Base-by-base conservation (phyloP, 169 alveolate species). In the Plasmodium cynomolgi region DNA sequence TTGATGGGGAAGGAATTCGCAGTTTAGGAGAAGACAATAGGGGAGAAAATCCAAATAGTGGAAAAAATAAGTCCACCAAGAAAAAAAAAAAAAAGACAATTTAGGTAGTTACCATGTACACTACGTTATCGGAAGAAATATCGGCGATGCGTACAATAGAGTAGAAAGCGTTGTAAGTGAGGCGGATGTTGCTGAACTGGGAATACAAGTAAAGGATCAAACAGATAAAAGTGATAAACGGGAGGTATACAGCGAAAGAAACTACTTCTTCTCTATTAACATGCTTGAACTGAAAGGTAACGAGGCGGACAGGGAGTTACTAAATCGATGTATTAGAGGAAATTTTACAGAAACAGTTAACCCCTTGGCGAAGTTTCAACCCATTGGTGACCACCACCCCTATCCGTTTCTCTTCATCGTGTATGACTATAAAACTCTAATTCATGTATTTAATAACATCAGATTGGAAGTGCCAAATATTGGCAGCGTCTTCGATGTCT, bases 341-440 rank as follows among this genome's bases (percentile, higher is more conserved):
- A 54, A 75, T 47, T 29, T 75, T n/a, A 26, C 31, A 13, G 68
- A 31, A 23, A 54, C 37, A 5, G 54, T 23, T 17, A 6, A 1
- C 33, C 33, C 33, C 75, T 6, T 62, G 11, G 33, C 8, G 77
- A 23, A 41, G 26, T 47, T 58, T 20, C 33, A 72, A 5, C n/a
- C 29, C 15, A 62, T n/a, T 54, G 23, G 6, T 17, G 15, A 37
- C 7, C 23, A 20, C 31, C 23, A 37, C 3, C 17, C 41, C 31
- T 4, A 37, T 9, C 93, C 93, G 3, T 91, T 91, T 72, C 44
- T 91, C n/a, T 91, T 44, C 75, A 54, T 91, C 17, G 84, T 91
- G n/a, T 91, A 91, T 29, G 95, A 91, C 54, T 91, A 68, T 29
- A 91, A 91, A 91, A 81, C 83, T 1, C 50, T 91, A 58, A 81